Percentiles rank a stretch among this genome's conserved stretches.
phyloP scores from a whole-genome alignment of 306 rosid species.

The Lathyrus aphaca region DNA sequence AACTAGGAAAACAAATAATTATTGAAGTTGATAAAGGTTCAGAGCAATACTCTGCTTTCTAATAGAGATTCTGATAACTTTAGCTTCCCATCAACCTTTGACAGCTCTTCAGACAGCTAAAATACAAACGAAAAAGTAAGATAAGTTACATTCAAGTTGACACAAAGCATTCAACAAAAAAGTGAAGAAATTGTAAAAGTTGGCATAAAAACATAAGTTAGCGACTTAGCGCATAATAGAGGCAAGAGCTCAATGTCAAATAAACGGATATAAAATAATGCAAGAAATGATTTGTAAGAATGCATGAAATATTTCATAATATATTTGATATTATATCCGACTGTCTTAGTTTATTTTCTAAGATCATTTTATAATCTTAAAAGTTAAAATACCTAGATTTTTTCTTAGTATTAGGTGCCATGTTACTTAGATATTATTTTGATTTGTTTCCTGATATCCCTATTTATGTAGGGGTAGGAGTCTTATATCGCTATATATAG shows the following conservation, averaged over 20 bases:
- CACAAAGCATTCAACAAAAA: constrained; percentile 12
- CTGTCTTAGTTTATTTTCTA: neutral
- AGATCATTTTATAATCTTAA: neutral
- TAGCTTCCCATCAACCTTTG: constrained; percentile 85
- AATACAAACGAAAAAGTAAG: constrained; percentile 31
- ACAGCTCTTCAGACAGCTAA: constrained; percentile 86
- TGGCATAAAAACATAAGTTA: constrained; percentile 18
- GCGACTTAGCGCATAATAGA: constrained; percentile 13
- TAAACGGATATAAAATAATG: constrained; percentile 1
- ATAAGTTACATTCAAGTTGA: constrained; percentile 39
- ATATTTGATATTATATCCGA: neutral
- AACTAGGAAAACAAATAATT: constrained; percentile 22
- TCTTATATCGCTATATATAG: neutral
- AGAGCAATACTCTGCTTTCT: constrained; percentile 78
- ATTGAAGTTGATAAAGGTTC: constrained; percentile 39
- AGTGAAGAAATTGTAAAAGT: constrained; percentile 13
- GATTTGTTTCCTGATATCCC: neutral
- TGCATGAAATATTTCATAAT: neutral
- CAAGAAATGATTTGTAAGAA: constrained; percentile 11
- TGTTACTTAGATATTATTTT: neutral
- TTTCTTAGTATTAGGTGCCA: neutral
- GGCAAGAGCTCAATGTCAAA: constrained; percentile 25
- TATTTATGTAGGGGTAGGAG: neutral
- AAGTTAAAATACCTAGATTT: neutral
- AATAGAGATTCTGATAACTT: constrained; percentile 88